Evolutionary conservation across 169 alveolate species (phyloP), one percentile per base, ranked within the genome.

Genomic region (Besnoitia besnoiti): DNA sequence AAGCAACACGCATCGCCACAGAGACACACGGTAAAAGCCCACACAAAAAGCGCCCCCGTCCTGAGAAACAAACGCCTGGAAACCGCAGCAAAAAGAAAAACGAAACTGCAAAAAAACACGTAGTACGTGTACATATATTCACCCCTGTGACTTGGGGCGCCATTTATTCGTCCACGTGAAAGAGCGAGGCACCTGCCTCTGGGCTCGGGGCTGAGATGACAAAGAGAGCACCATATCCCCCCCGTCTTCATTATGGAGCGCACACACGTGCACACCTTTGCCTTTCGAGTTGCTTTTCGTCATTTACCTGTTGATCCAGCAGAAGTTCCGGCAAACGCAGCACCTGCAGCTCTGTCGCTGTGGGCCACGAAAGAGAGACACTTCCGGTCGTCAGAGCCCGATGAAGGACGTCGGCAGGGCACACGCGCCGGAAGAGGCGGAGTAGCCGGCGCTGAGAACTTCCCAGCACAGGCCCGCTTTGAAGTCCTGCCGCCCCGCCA

Each of bases 321-420:
- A 77, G 87, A 8, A 77, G 87, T 77, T 77, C 87, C 1, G 87
- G 87, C 87, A 77, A 44, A 7, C 87, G 49, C 61, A 42, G 61
- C 14, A 77, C 87, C 40, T 77, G 87, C 40, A 77, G 50, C 33
- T 77, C 87, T 27, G 87, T 42, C 37, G 59, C 61, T 4, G 87
- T 77, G 5, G 87, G 87, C 87, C 87, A 77, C 49, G 87, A 77
- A 30, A 77, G 87, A 37, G 87, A 42, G 61, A 77, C 87, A 37
- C 87, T 44, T 4, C 87, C 49, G 14, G 61, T 77, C 37, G 44
- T 21, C 59, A 77, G 87, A 16, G 42, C 87, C 30, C 55, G 87
- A 37, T 40, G 14, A 24, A 77, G 59, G 30, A 77, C 59, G 55
- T 77, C 87, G n/a, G 87, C 87, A 37, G 87, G 87, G 21, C 87